A percentile compares a stretch with the other conserved stretches of the same genome.
These are phyloP conservation scores for Inosperma sp. DNA, from an alignment of 768 basidiomycete species.

Conservation along the genomic window DNA sequence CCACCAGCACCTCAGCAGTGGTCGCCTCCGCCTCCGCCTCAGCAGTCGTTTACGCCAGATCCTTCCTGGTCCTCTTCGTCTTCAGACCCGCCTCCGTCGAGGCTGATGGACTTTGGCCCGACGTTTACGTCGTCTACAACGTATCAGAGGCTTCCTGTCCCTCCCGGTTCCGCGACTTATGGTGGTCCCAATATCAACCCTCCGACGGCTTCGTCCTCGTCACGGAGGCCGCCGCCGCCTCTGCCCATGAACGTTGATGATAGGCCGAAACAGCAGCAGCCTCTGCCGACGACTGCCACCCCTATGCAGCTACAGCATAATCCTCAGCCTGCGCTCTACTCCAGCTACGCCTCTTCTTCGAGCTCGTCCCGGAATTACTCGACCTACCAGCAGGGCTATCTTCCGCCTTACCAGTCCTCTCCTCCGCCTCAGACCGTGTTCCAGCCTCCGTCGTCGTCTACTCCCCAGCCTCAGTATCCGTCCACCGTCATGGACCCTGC, in stretches of 20 bases:
- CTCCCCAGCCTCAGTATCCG: slow-evolving; percentile 5
- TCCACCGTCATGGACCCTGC: slow-evolving; percentile 2
- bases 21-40: slow-evolving; percentile 10
- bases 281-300: slow-evolving; percentile 16
- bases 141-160: neutral
- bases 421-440: no score
- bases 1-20: slow-evolving; percentile 13
- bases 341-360: slow-evolving; percentile 1
- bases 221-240: neutral
- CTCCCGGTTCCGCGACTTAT: slow-evolving; percentile 2
- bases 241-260: slow-evolving; percentile 1
- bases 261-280: slow-evolving; percentile 4
- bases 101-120: no score
- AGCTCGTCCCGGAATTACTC: slow-evolving; percentile 1
- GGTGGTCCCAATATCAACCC: no score
- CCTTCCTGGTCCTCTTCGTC: no score
- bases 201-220: slow-evolving; percentile 4
- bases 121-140: no score
- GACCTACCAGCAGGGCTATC: slow-evolving; percentile 6
- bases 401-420: neutral
- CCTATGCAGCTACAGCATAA: slow-evolving; percentile 27
- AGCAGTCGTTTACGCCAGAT: no score
- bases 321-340: slow-evolving; percentile 5
- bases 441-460: neutral
- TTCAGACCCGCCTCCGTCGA: no score